Base-by-base conservation (phyloP, 768 basidiomycete species). In the Clathrus columnatus region DNA sequence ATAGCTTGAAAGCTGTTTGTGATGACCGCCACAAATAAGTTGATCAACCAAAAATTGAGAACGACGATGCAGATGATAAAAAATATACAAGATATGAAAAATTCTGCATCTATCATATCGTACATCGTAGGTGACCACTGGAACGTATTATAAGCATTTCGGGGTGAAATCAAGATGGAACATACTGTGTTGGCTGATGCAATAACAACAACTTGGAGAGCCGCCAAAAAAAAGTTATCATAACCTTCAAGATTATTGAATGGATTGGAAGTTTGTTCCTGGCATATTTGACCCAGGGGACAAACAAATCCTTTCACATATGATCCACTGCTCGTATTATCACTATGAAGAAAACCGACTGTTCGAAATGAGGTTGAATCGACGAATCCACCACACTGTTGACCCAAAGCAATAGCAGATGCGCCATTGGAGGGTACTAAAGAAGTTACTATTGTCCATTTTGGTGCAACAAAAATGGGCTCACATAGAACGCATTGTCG, bases 21-120 rank as follows among this genome's bases (percentile, higher is more conserved):
- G 59, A 95, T 94, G n/a, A 96, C 92, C 17, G 94, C 93, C 54
- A 96, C 90, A 65, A 94, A 87, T 44, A 96, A 69, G 66, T 93
- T 92, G 74, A 94, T 85, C 56, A 95, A 75, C 90, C 90, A 91
- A 66, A 96, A 91, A 68, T 97, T 95, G 62, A 97, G 76, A 21
- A 96, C 78, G 60, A 98, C 72, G 58, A 97, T 73, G 53, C 84
- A 84, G 27, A 83, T 70, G 58, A 97, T 84, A 73, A 90, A 96
- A 72, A 90, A 97, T 57, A 93, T 73, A 59, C 80, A 85, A 0
- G 91, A 89, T n/a, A 85, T 70, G 65, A 87, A 89, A 69, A 85
- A 94, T 64, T 98, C 95, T 0, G 93, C 75, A 62, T 91, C 89
- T 65, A 96, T 87, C 74, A 88, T 84, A 17, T 69, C 63, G 68